Percentiles rank a stretch among this genome's conserved stretches.
These are phyloP conservation scores for Durotheca rogersii DNA, from an alignment of 495 filamentous ascomycete species.

Conservation along the genomic window DNA sequence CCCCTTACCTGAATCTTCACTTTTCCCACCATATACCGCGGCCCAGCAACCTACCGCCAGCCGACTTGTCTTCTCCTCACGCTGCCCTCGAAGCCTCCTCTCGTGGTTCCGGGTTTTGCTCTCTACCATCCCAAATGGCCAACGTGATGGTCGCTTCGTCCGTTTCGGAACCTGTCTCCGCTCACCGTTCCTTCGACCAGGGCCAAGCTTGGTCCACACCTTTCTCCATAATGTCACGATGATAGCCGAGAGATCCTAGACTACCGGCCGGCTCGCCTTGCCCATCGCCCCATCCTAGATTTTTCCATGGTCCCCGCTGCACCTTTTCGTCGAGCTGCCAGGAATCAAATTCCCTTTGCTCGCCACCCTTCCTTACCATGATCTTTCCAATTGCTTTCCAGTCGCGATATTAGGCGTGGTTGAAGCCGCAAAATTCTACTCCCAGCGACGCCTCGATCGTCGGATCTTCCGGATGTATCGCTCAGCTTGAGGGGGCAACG, in stretches of 20 bases:
- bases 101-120: slow-evolving; percentile 28
- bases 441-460: slow-evolving; percentile 1
- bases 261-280: neutral
- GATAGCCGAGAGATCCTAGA: slow-evolving; percentile 19
- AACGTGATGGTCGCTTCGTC: slow-evolving; percentile 13
- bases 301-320: slow-evolving; percentile 1
- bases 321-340: slow-evolving; percentile 1
- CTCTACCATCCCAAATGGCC: slow-evolving; percentile 2
- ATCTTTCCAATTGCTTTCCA: neutral
- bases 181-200: slow-evolving; percentile 15
- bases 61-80: too few species aligned
- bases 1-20: too few species aligned
- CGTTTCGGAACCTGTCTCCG: slow-evolving; percentile 28
- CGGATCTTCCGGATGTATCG: slow-evolving; percentile 8
- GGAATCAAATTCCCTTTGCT: slow-evolving; percentile 9
- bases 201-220: slow-evolving; percentile 1
- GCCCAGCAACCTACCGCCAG: slow-evolving; percentile 10
- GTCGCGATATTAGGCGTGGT: too few species aligned
- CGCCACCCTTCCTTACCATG: neutral
- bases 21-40: slow-evolving; percentile 1
- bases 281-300: too few species aligned
- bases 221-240: slow-evolving; percentile 31
- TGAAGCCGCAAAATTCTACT: too few species aligned
- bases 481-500: slow-evolving; percentile 17
- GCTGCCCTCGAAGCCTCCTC: too few species aligned